Evolutionary conservation across 1,284 basidiomycete species (phyloP).

Genomic region (Cryptococcus sp.): DNA sequence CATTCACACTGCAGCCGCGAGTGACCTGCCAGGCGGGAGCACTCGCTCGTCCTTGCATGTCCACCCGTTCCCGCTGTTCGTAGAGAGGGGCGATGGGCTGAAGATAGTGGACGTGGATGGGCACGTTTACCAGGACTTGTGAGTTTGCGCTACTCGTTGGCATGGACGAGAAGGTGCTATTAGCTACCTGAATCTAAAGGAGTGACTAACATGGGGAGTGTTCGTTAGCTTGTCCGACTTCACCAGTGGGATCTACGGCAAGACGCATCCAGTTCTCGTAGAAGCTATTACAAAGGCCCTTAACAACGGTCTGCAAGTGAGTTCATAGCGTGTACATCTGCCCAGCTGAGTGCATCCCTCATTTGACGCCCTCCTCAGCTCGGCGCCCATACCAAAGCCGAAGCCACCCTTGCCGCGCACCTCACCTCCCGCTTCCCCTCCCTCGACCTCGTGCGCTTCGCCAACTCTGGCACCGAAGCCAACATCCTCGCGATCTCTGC

Average conservation of each 20-base stretch:
- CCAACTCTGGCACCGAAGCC: constrained; percentile 51
- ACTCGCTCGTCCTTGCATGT: constrained; percentile 29
- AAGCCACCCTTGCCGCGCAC: constrained; percentile 18
- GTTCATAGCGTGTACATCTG: no score
- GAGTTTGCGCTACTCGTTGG: not conserved
- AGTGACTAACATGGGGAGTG: no score
- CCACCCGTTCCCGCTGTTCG: constrained; percentile 27
- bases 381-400: constrained; percentile 24
- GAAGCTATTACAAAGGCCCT: constrained; percentile 20
- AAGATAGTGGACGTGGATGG: constrained; percentile 25
- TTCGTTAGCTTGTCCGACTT: constrained; percentile 26
- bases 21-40: constrained; percentile 20
- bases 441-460: constrained; percentile 36
- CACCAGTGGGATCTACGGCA: constrained; percentile 31
- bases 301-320: constrained; percentile 19
- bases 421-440: constrained; percentile 27
- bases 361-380: constrained; percentile 14
- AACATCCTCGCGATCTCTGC: constrained; percentile 54
- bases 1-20: not conserved
- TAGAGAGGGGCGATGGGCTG: constrained; percentile 14
- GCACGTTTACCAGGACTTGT: constrained; percentile 29
- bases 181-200: no score
- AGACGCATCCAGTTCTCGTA: constrained; percentile 22
- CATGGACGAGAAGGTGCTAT: no score
- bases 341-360: no score